Base-by-base conservation (phyloP, 2,329 filamentous ascomycete species). In the Botrytis medusae region DNA sequence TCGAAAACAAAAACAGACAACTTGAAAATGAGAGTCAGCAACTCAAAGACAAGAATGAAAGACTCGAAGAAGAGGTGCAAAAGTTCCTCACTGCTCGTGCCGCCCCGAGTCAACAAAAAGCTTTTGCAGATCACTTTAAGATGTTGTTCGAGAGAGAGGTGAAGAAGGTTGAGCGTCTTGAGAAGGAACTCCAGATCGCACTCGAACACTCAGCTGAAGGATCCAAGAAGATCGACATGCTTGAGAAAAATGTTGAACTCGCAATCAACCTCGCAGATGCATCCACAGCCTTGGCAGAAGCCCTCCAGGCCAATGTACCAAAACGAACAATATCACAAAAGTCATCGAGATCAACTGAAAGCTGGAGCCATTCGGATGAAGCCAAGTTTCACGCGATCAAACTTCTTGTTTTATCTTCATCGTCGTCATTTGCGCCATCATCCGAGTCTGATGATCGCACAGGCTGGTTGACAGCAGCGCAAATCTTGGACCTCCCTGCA, bases 311-410 rank as follows among this genome's bases (percentile, higher is more conserved):
- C 34, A 57, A 29, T 5, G n/a, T 20, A 22, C 5, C 16, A 22
- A 22, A 54, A 25, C 64, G 64, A 42, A 20, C 46, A 40, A 40
- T 9, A 40, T 22, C 48, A 40, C 64, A 42, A 54, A 16, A 4
- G 22, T 40, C 64, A 16, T 20, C 48, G 14, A 10, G n/a, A 42
- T 57, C 34, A 1, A 57, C 18, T n/a, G 37, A 57, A 42, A 68
- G 65, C 18, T 68, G 48, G 65, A 32, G 34, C n/a, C 10, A 42
- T 57, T 68, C 48, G 10, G 48, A 68, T 40, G 65, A 68, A 57
- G 48, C 18, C 57, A 25, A 57, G 5, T 68, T 68, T 14, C n/a
- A 57, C 2, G 18, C 6, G 16, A 25, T 22, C 16, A 1, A 68
- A 16, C 18, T 22, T 29, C 25, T n/a, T 22, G 16, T 9, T 25